Conservation (phyloP, 78 protist genomes). For the Protostelium mycophagum region DNA sequence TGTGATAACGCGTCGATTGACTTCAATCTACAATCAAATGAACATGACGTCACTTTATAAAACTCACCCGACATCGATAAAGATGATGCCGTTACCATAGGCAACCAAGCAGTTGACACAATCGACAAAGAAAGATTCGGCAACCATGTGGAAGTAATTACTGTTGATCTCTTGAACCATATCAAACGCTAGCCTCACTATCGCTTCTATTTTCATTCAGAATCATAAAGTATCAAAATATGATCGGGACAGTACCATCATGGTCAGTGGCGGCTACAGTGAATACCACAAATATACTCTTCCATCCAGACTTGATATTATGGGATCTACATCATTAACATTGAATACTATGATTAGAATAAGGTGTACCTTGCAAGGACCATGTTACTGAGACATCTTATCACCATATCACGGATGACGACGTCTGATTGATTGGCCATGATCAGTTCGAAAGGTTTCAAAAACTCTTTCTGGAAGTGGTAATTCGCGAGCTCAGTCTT, state of each 20-base stretch:
- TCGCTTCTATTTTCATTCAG: not conserved
- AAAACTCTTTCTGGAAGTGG: conserved; percentile 93
- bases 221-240: not conserved
- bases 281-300: conserved; percentile 74
- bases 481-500: conserved; percentile 83
- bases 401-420: conserved; percentile 27
- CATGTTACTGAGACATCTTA: conserved; percentile 35
- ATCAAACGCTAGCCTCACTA: conserved; percentile 67
- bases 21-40: conserved; percentile 16
- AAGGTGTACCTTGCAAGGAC: too few species aligned
- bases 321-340: too few species aligned
- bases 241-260: conserved; percentile 4
- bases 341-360: too few species aligned
- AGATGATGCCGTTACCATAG: conserved; percentile 64
- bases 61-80: not conserved
- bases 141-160: conserved; percentile 35
- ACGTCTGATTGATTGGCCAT: conserved; percentile 9
- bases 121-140: conserved; percentile 76
- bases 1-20: conserved; percentile 52
- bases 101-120: conserved; percentile 79
- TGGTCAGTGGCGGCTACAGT: conserved; percentile 20
- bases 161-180: conserved; percentile 34
- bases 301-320: conserved; percentile 94
- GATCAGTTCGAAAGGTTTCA: conserved; percentile 90
- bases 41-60: not conserved